Conservation (phyloP, 768 basidiomycete species). For the Tylopilus sp. region DNA sequence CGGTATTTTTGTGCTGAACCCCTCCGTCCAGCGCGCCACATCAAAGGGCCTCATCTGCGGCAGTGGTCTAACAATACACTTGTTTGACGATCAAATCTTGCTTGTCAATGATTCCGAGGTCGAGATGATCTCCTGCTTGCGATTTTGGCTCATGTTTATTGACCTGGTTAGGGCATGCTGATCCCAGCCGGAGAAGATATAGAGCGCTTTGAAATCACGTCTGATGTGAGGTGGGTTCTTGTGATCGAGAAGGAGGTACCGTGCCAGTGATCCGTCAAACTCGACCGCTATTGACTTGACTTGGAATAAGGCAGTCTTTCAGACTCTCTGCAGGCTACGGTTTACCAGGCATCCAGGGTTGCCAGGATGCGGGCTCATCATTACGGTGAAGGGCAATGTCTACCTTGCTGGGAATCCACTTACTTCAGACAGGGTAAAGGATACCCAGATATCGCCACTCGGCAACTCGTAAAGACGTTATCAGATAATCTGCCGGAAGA, state of each 20-base stretch:
- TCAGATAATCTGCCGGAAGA: conserved; percentile 57
- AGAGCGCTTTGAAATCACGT: conserved; percentile 50
- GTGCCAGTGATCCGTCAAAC: background rate
- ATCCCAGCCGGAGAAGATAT: conserved; percentile 80
- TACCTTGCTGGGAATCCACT: background rate
- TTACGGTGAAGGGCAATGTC: conserved; percentile 55
- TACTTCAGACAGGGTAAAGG: conserved; percentile 76
- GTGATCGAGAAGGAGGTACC: conserved; percentile 91
- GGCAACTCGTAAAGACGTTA: conserved; percentile 75
- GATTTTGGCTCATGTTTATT: background rate
- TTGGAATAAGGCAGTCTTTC: conserved; percentile 81
- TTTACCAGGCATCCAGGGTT: conserved; percentile 48
- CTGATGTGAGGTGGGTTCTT: conserved; percentile 69
- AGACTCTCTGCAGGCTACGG: conserved; percentile 64
- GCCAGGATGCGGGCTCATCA: conserved; percentile 65
- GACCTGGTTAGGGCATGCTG: conserved; percentile 55
- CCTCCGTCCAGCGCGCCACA: conserved; percentile 64
- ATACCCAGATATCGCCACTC: conserved; percentile 91
- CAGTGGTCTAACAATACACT: conserved; percentile 51
- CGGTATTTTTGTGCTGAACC: conserved; percentile 8
- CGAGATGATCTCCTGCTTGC: background rate
- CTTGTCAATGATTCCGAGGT: conserved; percentile 59
- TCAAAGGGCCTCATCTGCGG: conserved; percentile 88
- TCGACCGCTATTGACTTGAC: conserved; percentile 1
- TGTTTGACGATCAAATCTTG: conserved; percentile 53